Evolutionary conservation across 2,329 filamentous ascomycete species (phyloP).

Genomic region (Penicillium vulpinum): DNA sequence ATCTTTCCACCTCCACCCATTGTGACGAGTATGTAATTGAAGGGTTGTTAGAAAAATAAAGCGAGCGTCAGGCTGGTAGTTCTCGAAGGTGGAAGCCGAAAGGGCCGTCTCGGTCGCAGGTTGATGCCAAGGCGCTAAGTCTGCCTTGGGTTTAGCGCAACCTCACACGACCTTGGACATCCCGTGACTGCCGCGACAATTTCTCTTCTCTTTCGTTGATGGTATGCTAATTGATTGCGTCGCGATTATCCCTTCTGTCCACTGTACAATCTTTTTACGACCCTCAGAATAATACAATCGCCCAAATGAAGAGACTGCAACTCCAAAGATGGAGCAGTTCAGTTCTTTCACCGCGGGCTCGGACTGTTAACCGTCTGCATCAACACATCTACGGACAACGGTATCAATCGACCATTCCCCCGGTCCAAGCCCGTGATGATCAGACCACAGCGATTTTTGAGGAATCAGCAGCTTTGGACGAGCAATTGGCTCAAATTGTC

Average conservation of each 20-base stretch:
- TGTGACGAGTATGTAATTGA: conserved; percentile 32
- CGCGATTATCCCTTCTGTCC: conserved; percentile 14
- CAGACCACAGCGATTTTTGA: conserved; percentile 31
- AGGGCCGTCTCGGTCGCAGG: conserved; percentile 31
- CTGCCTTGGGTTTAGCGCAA: conserved; percentile 31
- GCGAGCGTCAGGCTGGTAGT: conserved; percentile 26
- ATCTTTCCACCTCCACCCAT: conserved; percentile 79
- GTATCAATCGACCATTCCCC: conserved; percentile 44
- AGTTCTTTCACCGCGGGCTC: conserved; percentile 50
- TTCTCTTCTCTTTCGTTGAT: conserved; percentile 39
- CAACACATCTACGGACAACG: conserved; percentile 39
- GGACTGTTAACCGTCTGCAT: conserved; percentile 42
- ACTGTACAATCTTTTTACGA: conserved; percentile 18
- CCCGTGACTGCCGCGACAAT: conserved; percentile 42
- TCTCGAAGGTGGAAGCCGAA: conserved; percentile 32
- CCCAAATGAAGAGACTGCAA: conserved; percentile 53
- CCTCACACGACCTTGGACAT: conserved; percentile 34
- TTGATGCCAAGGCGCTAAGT: conserved; percentile 30
- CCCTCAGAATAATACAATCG: conserved; percentile 18
- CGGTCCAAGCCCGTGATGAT: conserved; percentile 22
- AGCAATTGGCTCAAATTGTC: conserved; percentile 24
- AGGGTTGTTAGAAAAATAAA: conserved; percentile 22
- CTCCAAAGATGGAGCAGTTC: conserved; percentile 55
- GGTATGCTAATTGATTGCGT: conserved; percentile 20
- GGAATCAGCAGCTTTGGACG: conserved; percentile 15